phyloP scores from a whole-genome alignment of 1,284 basidiomycete genomes.

The Vanrija humicola region DNA sequence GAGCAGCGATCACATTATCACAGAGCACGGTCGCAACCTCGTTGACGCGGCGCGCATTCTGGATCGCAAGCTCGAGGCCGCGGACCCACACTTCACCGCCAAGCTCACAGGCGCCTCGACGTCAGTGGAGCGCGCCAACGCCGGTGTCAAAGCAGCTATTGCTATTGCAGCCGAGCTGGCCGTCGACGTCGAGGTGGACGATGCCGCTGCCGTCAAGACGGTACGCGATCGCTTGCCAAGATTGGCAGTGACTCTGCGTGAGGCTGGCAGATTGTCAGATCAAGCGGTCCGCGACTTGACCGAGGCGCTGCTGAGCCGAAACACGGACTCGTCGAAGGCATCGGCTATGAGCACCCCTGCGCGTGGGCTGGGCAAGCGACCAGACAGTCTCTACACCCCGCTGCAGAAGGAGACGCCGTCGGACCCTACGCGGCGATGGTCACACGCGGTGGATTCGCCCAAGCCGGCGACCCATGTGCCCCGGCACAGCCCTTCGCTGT shows the following conservation, averaged over 20 bases:
- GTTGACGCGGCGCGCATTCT: slow-evolving; percentile 37
- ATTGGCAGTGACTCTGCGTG: slow-evolving; percentile 26
- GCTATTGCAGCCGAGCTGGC: slow-evolving; percentile 26
- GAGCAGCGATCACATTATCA: slow-evolving; percentile 8
- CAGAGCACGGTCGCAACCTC: slow-evolving; percentile 40
- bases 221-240: slow-evolving; percentile 21
- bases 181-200: slow-evolving; percentile 24
- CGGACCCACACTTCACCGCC: slow-evolving; percentile 22
- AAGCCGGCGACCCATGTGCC: background rate
- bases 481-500: background rate
- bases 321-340: too few species aligned
- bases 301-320: slow-evolving; percentile 23
- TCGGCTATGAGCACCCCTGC: too few species aligned
- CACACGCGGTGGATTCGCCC: slow-evolving; percentile 3
- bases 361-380: background rate
- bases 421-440: slow-evolving; percentile 1
- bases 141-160: slow-evolving; percentile 22
- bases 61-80: slow-evolving; percentile 22
- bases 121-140: slow-evolving; percentile 30
- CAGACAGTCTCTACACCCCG: background rate
- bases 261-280: slow-evolving; percentile 34
- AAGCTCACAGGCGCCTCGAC: slow-evolving; percentile 24
- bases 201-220: slow-evolving; percentile 7
- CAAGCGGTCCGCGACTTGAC: slow-evolving; percentile 41
- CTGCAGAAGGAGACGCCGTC: background rate